These are phyloP conservation scores for Odontarrhena argentea DNA, from an alignment of 345 rosid species.

Conservation along the genomic window DNA sequence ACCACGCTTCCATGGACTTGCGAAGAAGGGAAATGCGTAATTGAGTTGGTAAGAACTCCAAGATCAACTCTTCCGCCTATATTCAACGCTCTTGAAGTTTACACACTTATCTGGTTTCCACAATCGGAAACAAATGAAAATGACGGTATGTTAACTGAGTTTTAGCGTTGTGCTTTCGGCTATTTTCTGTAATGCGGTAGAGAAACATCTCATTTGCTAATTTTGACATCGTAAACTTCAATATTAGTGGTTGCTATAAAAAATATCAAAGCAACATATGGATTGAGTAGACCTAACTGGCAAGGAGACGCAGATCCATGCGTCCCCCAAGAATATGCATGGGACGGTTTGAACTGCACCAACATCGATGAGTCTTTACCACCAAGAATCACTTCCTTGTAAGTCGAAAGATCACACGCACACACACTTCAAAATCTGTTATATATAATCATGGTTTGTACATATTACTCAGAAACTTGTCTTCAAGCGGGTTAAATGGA, in stretches of 20 bases:
- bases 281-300: conserved; percentile 15
- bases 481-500: conserved; percentile 48
- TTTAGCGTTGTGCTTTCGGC: too few relatives aligned
- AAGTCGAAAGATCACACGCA: conserved; percentile 5
- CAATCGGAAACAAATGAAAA: conserved; percentile 18
- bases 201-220: not conserved
- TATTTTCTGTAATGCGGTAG: not conserved
- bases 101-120: conserved; percentile 20
- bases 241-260: conserved; percentile 11
- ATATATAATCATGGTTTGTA: not conserved
- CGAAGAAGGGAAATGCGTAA: not conserved
- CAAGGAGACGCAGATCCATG: conserved; percentile 28
- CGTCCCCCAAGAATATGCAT: conserved; percentile 2
- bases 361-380: not conserved
- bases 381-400: conserved; percentile 30
- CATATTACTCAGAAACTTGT: conserved; percentile 36
- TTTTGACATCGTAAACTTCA: not conserved
- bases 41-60: conserved; percentile 18
- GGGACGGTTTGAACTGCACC: conserved; percentile 27
- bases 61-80: conserved; percentile 44
- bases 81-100: conserved; percentile 42
- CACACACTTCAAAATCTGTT: not conserved
- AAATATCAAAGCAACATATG: conserved; percentile 13
- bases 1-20: not conserved
- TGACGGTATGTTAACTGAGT: conserved; percentile 36